Evolutionary conservation across 305 asterid genomes (phyloP).

Genomic region (Coffea humblotiana): DNA sequence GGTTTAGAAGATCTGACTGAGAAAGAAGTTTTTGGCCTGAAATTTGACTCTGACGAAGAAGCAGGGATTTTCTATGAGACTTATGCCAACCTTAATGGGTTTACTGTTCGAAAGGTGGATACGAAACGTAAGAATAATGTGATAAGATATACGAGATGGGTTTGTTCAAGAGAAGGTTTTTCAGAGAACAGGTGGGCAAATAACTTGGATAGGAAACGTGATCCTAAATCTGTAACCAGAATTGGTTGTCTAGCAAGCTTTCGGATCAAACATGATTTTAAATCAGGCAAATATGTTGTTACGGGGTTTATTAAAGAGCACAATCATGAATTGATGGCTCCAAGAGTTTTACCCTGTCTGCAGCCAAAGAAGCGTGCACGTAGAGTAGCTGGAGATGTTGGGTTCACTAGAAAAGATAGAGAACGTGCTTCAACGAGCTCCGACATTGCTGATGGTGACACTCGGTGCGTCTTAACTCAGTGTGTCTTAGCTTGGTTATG

Average conservation of each 20-base stretch:
- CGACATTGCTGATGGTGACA: neutral
- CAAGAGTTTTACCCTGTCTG: neutral
- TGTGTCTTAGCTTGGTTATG: neutral
- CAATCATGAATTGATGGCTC: neutral
- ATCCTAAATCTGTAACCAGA: neutral
- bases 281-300: constrained; percentile 1
- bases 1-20: constrained; percentile 2
- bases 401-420: neutral
- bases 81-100: constrained; percentile 2
- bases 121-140: neutral
- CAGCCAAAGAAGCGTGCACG: neutral
- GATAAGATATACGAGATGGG: neutral
- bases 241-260: constrained; percentile 6
- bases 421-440: neutral
- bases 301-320: constrained; percentile 6
- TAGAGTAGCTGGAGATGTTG: neutral
- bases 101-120: neutral
- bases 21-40: neutral
- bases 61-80: constrained; percentile 8
- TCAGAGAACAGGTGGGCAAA: neutral
- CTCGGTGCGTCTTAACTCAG: neutral
- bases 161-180: constrained; percentile 1
- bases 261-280: neutral
- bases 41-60: constrained; percentile 6
- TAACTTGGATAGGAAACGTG: neutral